Conservation (phyloP, 1,139 yeast species). For the Debaryomyces coudertii region DNA sequence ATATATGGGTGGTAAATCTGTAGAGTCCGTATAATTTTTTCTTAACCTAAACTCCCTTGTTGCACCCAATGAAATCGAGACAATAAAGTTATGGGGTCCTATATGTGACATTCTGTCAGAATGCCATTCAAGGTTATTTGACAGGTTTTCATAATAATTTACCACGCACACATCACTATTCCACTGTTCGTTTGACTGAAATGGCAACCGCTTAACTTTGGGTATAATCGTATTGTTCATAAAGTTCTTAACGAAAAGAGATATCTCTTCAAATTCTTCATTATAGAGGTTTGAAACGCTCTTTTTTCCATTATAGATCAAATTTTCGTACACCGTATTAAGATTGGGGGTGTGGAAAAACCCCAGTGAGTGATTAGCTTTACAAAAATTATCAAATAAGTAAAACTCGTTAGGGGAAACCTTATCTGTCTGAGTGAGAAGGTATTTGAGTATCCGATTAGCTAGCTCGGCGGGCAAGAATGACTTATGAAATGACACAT, state of each 20-base stretch:
- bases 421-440: conserved; percentile 40
- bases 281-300: conserved; percentile 31
- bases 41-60: conserved; percentile 65
- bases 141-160: conserved; percentile 54
- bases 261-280: conserved; percentile 42
- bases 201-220: conserved; percentile 29
- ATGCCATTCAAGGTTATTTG: conserved; percentile 67
- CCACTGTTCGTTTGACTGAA: conserved; percentile 42
- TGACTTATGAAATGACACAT: conserved; percentile 52
- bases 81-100: conserved; percentile 71
- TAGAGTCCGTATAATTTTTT: conserved; percentile 30
- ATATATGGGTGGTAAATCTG: conserved; percentile 29
- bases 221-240: conserved; percentile 42
- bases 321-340: conserved; percentile 17
- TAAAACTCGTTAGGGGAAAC: conserved; percentile 52
- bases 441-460: conserved; percentile 39
- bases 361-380: conserved; percentile 54
- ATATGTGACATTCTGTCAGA: conserved; percentile 69
- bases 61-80: conserved; percentile 67
- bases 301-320: conserved; percentile 44
- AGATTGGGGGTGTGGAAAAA: conserved; percentile 30
- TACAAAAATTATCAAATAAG: conserved; percentile 62
- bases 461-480: conserved; percentile 57
- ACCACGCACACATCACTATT: conserved; percentile 54
- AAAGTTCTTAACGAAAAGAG: conserved; percentile 42